Base-by-base conservation (phyloP, 768 basidiomycete species). In the Fomitopsis serialis region DNA sequence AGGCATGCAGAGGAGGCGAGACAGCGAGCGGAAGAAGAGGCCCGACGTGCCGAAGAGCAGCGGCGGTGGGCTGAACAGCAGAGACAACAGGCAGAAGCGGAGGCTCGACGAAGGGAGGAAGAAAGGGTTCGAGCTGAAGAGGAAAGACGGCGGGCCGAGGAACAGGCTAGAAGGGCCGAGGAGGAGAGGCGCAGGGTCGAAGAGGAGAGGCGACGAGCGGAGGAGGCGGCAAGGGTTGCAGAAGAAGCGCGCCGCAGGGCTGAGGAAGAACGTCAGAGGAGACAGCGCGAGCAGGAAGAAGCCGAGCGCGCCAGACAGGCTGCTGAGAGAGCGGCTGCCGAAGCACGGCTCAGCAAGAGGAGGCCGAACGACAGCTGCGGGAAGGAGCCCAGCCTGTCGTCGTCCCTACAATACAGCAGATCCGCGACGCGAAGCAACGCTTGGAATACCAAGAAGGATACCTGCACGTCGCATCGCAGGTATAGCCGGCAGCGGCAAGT, bases 401-500 rank as follows among this genome's bases (percentile, higher is more conserved):
- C 11, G n/a, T 40, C 13, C 48, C 48, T 12, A 21, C 48, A 3
- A 3, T 22, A 19, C 13, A 19, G 24, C 32, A 49, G 35, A 19
- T 49, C 34, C 32, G 17, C 15, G 36, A 36, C 3, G 22, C 36
- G 48, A 49, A 37, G 48, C n/a, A 15, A 10, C 48, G 36, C 4
- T 10, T 49, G n/a, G 9, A 49, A 19, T 49, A 49, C 25, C 15
- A 27, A 11, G 22, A 36, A 10, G 48, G 48, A 6, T 10, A 34
- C 7, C 22, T 49, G 5, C 48, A 49, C 35, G 29, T 49, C 48
- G 48, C 48, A 21, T 49, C 48, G 48, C 35, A 17, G 48, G 48
- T 7, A 27, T 49, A 11, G 29, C 48, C 19, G 48, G 48, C 8
- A 49, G 48, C 48, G 48, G 48, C 36, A 49, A 49, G 36, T 49